These are phyloP conservation scores for Erodium maritimum DNA, from an alignment of 345 rosid species.

Conservation along the genomic window DNA sequence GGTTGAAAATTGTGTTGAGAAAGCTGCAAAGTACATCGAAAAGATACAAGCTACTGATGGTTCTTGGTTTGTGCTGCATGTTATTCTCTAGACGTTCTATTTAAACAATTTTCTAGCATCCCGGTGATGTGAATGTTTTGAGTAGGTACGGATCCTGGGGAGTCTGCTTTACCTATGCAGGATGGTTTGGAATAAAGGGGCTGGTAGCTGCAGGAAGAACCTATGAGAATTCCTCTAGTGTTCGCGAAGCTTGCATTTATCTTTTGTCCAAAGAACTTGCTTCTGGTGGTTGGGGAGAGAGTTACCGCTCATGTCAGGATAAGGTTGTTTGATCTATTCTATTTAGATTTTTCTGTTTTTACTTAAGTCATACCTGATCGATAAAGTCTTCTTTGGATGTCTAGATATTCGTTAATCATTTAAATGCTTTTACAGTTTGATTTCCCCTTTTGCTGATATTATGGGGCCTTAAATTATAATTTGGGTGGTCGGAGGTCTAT, in stretches of 20 bases:
- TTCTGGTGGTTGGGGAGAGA: conserved; percentile 98
- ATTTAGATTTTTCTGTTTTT: too few relatives aligned
- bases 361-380: too few relatives aligned
- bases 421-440: too few relatives aligned
- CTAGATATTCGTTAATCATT: too few relatives aligned
- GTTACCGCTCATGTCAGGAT: conserved; percentile 86
- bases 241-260: conserved; percentile 74
- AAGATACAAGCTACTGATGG: conserved; percentile 68
- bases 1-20: conserved; percentile 54
- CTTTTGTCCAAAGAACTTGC: conserved; percentile 67
- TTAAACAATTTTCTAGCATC: too few relatives aligned
- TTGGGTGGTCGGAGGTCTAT: too few relatives aligned
- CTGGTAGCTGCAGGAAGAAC: conserved; percentile 70
- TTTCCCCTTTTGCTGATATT: too few relatives aligned
- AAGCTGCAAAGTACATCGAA: conserved; percentile 55
- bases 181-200: conserved; percentile 76
- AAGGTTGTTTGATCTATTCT: conserved; percentile 28
- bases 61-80: conserved; percentile 56
- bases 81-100: too few relatives aligned
- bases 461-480: too few relatives aligned
- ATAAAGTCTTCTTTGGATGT: too few relatives aligned
- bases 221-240: conserved; percentile 35
- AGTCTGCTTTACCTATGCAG: conserved; percentile 77
- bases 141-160: conserved; percentile 94
- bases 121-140: not conserved